phyloP scores from a whole-genome alignment of 495 filamentous ascomycete species.

The Astrothelium macrocarpum region DNA sequence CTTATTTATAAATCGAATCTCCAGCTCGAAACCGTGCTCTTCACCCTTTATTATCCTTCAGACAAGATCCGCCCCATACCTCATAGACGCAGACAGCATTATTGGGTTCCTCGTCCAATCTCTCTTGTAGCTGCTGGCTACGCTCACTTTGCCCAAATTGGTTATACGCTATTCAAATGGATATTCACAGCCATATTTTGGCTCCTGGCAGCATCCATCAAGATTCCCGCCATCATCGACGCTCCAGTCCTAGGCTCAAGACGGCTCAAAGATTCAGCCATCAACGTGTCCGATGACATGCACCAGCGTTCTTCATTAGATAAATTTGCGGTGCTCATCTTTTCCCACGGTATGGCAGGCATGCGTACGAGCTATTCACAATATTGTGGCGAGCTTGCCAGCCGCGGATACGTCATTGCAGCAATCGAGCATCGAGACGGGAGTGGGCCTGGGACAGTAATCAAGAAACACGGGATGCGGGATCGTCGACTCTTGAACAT shows the following conservation, averaged over 20 bases:
- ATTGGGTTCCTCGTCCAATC: conserved; percentile 43
- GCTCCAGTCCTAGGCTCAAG: conserved; percentile 32
- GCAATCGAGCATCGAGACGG: conserved; percentile 47
- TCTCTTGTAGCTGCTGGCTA: conserved; percentile 41
- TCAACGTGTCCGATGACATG: conserved; percentile 8
- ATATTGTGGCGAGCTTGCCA: conserved; percentile 44
- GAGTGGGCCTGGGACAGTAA: conserved; percentile 39
- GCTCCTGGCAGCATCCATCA: conserved; percentile 32
- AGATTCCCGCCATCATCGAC: conserved; percentile 39
- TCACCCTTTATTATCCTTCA: conserved; percentile 42
- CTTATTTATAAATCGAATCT: not conserved
- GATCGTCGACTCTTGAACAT: not conserved
- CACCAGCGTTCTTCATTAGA: not conserved
- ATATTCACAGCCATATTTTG: conserved; percentile 30
- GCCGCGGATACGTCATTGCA: conserved; percentile 42
- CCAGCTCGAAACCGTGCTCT: conserved; percentile 39
- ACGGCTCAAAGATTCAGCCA: conserved; percentile 10
- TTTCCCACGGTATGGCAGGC: conserved; percentile 45
- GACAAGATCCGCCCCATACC: conserved; percentile 18
- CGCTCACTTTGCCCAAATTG: conserved; percentile 36
- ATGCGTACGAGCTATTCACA: conserved; percentile 44
- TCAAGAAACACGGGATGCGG: conserved; percentile 26
- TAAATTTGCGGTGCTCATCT: conserved; percentile 40
- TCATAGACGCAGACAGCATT: conserved; percentile 25
- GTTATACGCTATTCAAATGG: conserved; percentile 34